Conservation (phyloP, 2,329 filamentous ascomycete species). For the Cadophora luteo-olivacea region DNA sequence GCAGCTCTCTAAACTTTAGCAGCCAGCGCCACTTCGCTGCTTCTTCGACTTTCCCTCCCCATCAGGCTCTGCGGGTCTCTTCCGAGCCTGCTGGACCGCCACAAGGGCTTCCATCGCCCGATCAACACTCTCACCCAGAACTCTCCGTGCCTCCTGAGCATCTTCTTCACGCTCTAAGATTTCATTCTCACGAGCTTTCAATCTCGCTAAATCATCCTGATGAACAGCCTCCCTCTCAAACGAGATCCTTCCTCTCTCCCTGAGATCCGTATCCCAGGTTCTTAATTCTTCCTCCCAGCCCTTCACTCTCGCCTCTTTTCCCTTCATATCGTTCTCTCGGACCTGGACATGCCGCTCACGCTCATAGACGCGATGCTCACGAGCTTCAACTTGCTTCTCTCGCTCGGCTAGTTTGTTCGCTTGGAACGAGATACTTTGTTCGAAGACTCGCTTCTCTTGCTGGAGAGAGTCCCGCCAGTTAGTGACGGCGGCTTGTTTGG, state of each 20-base stretch:
- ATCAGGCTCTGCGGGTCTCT: background rate
- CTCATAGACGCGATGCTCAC: background rate
- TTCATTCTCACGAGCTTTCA: background rate
- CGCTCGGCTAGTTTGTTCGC: background rate
- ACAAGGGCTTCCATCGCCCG: background rate
- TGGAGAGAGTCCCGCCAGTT: background rate
- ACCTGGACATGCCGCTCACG: background rate
- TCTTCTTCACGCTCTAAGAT: background rate
- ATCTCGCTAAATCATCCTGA: background rate
- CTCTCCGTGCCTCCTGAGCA: background rate
- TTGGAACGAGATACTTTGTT: background rate
- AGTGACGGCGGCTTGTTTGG: background rate
- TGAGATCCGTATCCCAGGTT: background rate
- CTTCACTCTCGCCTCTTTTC: background rate
- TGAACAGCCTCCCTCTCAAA: background rate
- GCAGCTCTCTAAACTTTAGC: background rate
- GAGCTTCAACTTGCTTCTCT: background rate
- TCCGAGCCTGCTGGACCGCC: background rate
- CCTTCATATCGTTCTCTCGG: background rate
- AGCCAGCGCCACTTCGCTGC: background rate
- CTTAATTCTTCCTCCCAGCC: background rate
- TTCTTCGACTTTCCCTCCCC: background rate
- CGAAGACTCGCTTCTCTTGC: background rate
- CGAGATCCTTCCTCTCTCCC: background rate
- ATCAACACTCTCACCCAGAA: background rate